Evolutionary conservation across 768 basidiomycete genomes (phyloP), one percentile per base, ranked within the genome.

Genomic region (Melanogaster broomeanus): DNA sequence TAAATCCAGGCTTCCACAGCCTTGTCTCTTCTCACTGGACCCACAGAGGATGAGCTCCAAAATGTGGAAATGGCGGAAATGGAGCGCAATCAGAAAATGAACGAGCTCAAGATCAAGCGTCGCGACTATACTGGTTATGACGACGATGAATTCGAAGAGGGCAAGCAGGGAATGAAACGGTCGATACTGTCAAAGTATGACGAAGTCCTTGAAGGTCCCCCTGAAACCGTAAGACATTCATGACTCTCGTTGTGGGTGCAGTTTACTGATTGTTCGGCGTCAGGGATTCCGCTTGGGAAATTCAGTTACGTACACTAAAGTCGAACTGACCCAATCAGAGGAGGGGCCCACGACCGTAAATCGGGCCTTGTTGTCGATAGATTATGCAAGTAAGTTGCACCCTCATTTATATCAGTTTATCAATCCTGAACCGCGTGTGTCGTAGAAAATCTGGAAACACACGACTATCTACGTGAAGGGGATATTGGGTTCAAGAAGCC

Each of bases 401-500:
- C 37, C 24, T 38, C 30, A 45, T 38, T 13, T 45, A 12, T 11
- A 27, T 27, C 25, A 2, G 28, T 15, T 13, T 18, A 30, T 1
- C 25, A 25, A 7, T 51, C 43, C 59, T 71, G 35, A 31, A 70
- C 52, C n/a, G 27, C 48, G 43, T 35, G 13, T 50, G 44, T 50
- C 49, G 6, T 56, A 92, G 93, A 98, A 77, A 96, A 93, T 59
- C 61, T 93, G 21, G 87, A 90, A 58, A 81, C 80, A 3, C 75
- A 80, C n/a, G 97, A 98, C 66, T 98, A 98, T 61, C 67, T 92
- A 7, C 83, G 92, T 68, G 93, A 93, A 66, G 93, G 92, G 3
- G 95, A 98, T 54, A 74, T 85, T 19, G 94, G 93, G 3, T 98
- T 98, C 74, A 98, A 97, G 76, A 98, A 96, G 68, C 84, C 84